phyloP scores from a whole-genome alignment of 495 filamentous ascomycete genomes.

The Tuber magnatum region DNA sequence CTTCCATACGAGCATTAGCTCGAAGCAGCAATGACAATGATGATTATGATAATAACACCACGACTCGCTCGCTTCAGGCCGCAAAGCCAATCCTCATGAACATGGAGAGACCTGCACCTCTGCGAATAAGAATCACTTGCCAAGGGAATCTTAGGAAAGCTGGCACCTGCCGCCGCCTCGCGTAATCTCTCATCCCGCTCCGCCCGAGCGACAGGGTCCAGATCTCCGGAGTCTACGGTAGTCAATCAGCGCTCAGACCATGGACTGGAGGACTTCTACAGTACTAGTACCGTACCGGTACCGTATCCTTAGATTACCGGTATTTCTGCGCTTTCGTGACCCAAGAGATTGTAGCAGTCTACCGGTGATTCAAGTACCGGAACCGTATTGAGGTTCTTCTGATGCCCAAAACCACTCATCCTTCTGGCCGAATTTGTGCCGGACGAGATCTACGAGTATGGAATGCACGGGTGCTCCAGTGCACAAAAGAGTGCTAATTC shows the following conservation, averaged over 20 bases:
- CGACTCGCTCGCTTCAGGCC: not conserved
- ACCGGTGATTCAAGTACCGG: not conserved
- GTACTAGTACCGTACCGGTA: no score
- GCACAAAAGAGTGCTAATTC: not conserved
- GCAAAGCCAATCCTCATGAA: not conserved
- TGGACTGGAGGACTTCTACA: not conserved
- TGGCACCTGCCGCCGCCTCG: not conserved
- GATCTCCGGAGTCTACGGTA: not conserved
- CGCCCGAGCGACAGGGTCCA: not conserved
- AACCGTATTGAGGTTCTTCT: not conserved
- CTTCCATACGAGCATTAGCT: not conserved
- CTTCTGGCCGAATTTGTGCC: not conserved
- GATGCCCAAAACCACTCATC: not conserved
- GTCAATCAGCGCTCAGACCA: constrained; percentile 1
- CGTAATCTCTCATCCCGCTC: constrained; percentile 1
- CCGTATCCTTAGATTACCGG: not conserved
- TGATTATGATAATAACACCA: not conserved
- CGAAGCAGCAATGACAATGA: not conserved
- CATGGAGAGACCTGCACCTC: not conserved
- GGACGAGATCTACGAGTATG: not conserved
- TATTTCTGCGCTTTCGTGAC: not conserved
- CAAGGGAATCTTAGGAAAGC: not conserved
- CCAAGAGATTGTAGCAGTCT: not conserved
- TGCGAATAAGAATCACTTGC: not conserved
- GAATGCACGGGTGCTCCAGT: not conserved